A percentile compares a stretch with the other conserved stretches of the same genome.
These are phyloP conservation scores for Paramecium sonneborni DNA, from an alignment of 73 alveolate species.

Conservation along the genomic window DNA sequence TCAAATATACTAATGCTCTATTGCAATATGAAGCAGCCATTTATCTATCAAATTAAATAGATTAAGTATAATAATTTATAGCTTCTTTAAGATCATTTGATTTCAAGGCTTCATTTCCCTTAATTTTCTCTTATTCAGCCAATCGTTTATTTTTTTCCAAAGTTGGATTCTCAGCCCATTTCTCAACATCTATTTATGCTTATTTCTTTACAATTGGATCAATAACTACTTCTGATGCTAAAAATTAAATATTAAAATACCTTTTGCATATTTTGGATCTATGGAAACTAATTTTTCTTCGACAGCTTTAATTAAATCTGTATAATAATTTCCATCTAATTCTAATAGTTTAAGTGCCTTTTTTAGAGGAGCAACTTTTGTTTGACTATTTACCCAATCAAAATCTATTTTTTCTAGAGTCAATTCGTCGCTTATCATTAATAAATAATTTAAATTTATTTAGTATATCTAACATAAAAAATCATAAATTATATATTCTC, in stretches of 20 bases:
- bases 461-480: neutral
- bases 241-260: neutral
- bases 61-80: constrained; percentile 81
- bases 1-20: constrained; percentile 88
- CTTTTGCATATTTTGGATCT: constrained; percentile 29
- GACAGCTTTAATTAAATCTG: constrained; percentile 57
- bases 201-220: neutral
- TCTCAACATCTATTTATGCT: constrained; percentile 12
- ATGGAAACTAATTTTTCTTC: constrained; percentile 19
- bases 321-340: constrained; percentile 61
- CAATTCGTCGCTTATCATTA: constrained; percentile 45
- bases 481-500: neutral
- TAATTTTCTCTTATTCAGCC: constrained; percentile 87
- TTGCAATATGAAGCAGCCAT: constrained; percentile 89
- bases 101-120: constrained; percentile 92
- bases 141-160: constrained; percentile 64
- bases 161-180: constrained; percentile 40
- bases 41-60: constrained; percentile 79
- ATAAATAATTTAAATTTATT: neutral
- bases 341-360: constrained; percentile 61
- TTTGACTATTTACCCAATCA: constrained; percentile 61
- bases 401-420: constrained; percentile 68
- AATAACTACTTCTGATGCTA: neutral
- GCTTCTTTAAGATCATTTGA: constrained; percentile 83
- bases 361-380: constrained; percentile 51